These are phyloP conservation scores for Acanthamoeba sp. DNA, from an alignment of 208 protist genomes.

Conservation along the genomic window DNA sequence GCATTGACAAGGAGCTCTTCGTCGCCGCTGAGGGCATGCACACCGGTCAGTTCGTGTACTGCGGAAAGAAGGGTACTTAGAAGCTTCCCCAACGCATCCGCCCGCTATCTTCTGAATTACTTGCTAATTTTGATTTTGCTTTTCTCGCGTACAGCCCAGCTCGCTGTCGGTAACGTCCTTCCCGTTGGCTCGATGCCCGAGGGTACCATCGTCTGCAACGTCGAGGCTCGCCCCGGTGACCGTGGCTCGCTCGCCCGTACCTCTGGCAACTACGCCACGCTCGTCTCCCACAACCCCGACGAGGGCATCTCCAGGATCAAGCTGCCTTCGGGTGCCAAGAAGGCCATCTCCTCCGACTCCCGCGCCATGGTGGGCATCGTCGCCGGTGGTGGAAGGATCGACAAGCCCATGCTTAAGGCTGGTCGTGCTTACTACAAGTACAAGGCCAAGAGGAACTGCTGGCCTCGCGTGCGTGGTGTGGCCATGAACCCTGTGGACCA, in stretches of 20 bases:
- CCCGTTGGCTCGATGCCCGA: constrained; percentile 98
- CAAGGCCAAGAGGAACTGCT: constrained; percentile 98
- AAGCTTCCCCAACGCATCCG: background rate
- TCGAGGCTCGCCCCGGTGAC: constrained; percentile 98
- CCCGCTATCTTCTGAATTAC: background rate
- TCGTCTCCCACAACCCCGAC: constrained; percentile 98
- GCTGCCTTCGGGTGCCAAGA: constrained; percentile 98
- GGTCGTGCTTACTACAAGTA: constrained; percentile 99
- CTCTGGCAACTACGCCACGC: constrained; percentile 97
- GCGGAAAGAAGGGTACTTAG: constrained; percentile 95
- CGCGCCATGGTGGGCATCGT: constrained; percentile 99
- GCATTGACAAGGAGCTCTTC: constrained; percentile 95
- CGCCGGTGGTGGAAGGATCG: constrained; percentile 98
- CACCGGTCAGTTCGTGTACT: constrained; percentile 99
- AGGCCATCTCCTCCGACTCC: constrained; percentile 94
- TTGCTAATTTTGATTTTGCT: background rate
- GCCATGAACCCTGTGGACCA: constrained; percentile 99
- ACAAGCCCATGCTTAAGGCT: constrained; percentile 99
- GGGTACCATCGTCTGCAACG: constrained; percentile 99
- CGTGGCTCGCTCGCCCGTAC: constrained; percentile 95
- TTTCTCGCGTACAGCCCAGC: constrained; percentile 76
- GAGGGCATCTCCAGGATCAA: constrained; percentile 97
- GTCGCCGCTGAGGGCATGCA: constrained; percentile 99
- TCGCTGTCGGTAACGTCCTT: constrained; percentile 98
- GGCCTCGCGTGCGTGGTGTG: constrained; percentile 99